A percentile compares a stretch with the other conserved stretches of the same genome.
Conservation (phyloP, 2,329 filamentous ascomycete species). For the Fusarium compactum region DNA sequence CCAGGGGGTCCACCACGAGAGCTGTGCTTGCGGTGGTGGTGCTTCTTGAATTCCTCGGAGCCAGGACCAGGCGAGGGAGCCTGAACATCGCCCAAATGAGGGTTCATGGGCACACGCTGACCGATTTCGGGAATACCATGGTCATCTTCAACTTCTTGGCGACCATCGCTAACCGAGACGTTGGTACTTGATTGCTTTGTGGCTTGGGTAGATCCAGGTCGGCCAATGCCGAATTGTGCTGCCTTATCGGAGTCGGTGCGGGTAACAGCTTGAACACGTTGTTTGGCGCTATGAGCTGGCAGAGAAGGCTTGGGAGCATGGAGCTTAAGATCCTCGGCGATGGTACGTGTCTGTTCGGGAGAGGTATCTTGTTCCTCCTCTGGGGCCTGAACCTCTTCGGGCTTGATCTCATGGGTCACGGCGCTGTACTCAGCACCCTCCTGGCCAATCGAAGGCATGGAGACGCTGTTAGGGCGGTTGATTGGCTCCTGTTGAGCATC, state of each 20-base stretch:
- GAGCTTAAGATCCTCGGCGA: constrained; percentile 85
- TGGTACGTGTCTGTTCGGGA: constrained; percentile 80
- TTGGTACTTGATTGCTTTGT: constrained; percentile 75
- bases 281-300: constrained; percentile 82
- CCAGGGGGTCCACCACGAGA: constrained; percentile 80
- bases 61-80: constrained; percentile 84
- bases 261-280: constrained; percentile 85
- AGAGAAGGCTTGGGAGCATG: constrained; percentile 91
- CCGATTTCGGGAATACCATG: constrained; percentile 94
- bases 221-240: constrained; percentile 85
- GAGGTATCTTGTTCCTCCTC: constrained; percentile 55
- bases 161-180: constrained; percentile 63
- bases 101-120: constrained; percentile 92
- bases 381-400: constrained; percentile 57
- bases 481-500: constrained; percentile 57
- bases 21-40: constrained; percentile 79
- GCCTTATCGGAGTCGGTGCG: constrained; percentile 91
- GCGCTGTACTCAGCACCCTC: constrained; percentile 90
- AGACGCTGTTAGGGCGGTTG: constrained; percentile 79
- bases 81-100: constrained; percentile 93
- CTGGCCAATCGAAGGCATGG: constrained; percentile 86
- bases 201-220: constrained; percentile 64
- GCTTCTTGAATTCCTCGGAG: constrained; percentile 58
- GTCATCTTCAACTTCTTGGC: constrained; percentile 73
- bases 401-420: constrained; percentile 58